Evolutionary conservation across 116 monocot species (phyloP).

Genomic region (Phalaenopsis hybrid): DNA sequence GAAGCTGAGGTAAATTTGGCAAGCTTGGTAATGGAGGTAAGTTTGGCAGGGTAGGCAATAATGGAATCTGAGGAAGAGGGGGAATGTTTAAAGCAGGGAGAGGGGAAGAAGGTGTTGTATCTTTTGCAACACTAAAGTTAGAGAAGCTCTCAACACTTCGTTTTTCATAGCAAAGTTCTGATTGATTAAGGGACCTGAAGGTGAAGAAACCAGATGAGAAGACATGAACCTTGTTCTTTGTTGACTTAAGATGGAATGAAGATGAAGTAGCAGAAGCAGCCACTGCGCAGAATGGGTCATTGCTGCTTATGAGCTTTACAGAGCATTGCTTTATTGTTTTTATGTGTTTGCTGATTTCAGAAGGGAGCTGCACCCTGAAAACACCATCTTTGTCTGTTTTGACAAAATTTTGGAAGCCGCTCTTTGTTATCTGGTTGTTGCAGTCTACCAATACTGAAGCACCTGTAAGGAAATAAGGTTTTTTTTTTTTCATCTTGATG

Average conservation of each 20-base stretch:
- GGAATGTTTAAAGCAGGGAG: no score
- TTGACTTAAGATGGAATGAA: constrained; percentile 22
- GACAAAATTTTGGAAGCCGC: constrained; percentile 33
- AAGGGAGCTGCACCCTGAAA: constrained; percentile 43
- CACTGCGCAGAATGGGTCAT: constrained; percentile 44
- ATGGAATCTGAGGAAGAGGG: no score
- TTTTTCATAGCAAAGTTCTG: constrained; percentile 32
- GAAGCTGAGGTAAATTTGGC: no score
- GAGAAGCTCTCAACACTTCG: background rate
- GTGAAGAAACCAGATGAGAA: constrained; percentile 66
- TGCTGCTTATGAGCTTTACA: constrained; percentile 26
- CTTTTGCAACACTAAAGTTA: no score
- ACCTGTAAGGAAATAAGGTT: constrained; percentile 39
- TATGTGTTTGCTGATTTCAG: constrained; percentile 15
- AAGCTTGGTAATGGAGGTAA: no score
- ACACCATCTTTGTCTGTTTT: constrained; percentile 45
- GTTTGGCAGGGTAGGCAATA: no score
- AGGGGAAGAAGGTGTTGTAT: no score
- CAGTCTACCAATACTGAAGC: constrained; percentile 58
- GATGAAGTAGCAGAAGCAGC: constrained; percentile 29
- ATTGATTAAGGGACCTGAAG: constrained; percentile 43
- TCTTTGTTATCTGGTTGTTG: background rate
- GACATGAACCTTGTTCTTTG: constrained; percentile 19
- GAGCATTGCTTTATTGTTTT: constrained; percentile 36
- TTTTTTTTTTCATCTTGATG: no score